Base-by-base conservation (phyloP, 2,329 filamentous ascomycete genomes). In the Bimuria novae-zelandiae region DNA sequence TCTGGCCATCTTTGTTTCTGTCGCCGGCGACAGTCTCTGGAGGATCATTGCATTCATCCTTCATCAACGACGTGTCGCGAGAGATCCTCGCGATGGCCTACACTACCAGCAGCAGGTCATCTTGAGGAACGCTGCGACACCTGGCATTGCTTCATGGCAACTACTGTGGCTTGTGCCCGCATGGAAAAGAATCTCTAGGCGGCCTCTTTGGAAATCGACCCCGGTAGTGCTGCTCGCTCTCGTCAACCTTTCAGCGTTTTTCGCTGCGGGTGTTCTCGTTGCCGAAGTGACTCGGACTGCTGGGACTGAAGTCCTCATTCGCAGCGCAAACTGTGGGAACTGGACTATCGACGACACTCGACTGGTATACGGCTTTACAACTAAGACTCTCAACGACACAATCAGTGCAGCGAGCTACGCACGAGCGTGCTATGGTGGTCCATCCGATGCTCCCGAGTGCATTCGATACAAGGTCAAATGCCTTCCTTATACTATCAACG, bases 1-100 rank as follows among this genome's bases (percentile, higher is more conserved):
- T 44, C 19, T 70, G 3, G 67, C 72, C 10, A 57, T 70, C 27
- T 73, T 73, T 48, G 57, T 71, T 12, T 57, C 56, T 1, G 27
- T 68, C 12, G 52, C 64, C 2, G 62, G 64, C 1, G 56, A 54
- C 1, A 51, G 60, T 35, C 30, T 70, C 11, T 70, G 65, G 63
- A 52, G 55, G 16, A 67, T 69, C n/a, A 10, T 63, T 29, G 59
- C 58, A 8, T 71, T 63, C 36, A 21, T 37, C 8, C 36, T 67
- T 12, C 67, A 70, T 36, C 63, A 69, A 47, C 19, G n/a, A 7
- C 51, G 44, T 11, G 47, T 57, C 4, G 49, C 29, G 7, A 27
- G 47, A 1, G 19, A 52, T 12, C 39, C 56, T 14, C 52, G 58
- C 23, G 67, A 69, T 51, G 64, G 58, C 4, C 37, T 69, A 7